These are phyloP conservation scores for Agaricus sinodeliciosus DNA, from an alignment of 768 basidiomycete genomes.

Conservation along the genomic window DNA sequence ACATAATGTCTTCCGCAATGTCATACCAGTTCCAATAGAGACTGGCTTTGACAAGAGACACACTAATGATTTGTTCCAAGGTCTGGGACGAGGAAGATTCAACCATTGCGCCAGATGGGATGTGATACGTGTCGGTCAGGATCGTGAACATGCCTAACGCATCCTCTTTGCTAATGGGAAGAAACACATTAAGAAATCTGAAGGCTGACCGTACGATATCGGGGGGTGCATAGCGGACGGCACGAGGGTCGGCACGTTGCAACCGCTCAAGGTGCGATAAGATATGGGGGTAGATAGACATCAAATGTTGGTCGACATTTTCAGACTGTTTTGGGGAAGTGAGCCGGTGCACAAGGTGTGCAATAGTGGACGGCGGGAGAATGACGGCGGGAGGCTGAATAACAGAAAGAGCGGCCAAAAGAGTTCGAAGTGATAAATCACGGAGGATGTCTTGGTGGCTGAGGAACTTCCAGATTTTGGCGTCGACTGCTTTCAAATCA, in stretches of 20 bases:
- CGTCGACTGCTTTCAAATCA: not conserved
- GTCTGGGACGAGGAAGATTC: constrained; percentile 30
- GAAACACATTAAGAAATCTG: constrained; percentile 34
- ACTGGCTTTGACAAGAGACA: constrained; percentile 44
- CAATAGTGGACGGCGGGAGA: not conserved
- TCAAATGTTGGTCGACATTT: not conserved
- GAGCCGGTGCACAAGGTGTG: not conserved
- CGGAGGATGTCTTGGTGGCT: constrained; percentile 3
- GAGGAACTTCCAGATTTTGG: not conserved
- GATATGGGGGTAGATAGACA: constrained; percentile 1
- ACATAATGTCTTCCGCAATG: constrained; percentile 34
- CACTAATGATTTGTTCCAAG: constrained; percentile 40
- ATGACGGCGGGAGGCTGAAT: not conserved
- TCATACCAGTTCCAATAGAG: constrained; percentile 48
- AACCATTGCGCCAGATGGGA: constrained; percentile 42
- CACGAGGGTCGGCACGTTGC: constrained; percentile 16
- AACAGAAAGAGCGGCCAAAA: not conserved
- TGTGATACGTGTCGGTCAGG: constrained; percentile 35
- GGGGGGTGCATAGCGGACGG: constrained; percentile 28
- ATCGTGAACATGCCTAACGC: constrained; percentile 43
- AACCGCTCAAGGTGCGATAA: constrained; percentile 11
- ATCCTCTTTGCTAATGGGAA: constrained; percentile 24
- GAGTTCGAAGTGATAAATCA: not conserved
- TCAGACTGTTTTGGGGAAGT: not conserved
- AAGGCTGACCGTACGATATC: constrained; percentile 33